A percentile compares a stretch with the other conserved stretches of the same genome.
These are phyloP conservation scores for Notholithocarpus densiflorus DNA, from an alignment of 306 rosid species.

Conservation along the genomic window DNA sequence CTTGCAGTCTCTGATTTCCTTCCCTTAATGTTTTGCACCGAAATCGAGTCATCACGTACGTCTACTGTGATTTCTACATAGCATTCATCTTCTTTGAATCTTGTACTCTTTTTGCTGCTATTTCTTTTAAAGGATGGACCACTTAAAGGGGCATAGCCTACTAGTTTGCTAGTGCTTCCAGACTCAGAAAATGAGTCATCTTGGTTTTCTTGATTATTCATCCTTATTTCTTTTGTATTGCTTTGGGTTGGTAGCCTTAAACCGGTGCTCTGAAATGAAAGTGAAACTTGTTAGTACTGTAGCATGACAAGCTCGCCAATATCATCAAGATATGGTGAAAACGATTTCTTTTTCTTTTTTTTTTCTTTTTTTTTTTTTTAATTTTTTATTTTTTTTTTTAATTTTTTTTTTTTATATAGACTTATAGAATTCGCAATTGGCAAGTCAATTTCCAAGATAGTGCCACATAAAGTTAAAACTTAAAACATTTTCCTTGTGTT, in stretches of 20 bases:
- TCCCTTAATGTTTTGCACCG: conserved; percentile 62
- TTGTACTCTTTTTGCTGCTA: conserved; percentile 48
- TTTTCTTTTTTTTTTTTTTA: too few species aligned
- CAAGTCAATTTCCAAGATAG: too few species aligned
- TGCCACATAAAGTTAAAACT: too few species aligned
- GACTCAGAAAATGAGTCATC: conserved; percentile 54
- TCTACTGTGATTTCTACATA: conserved; percentile 78
- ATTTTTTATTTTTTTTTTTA: too few species aligned
- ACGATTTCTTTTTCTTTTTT: too few species aligned
- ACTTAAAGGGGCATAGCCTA: conserved; percentile 63
- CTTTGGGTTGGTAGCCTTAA: neutral
- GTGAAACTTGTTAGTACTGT: too few species aligned
- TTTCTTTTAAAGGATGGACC: conserved; percentile 50
- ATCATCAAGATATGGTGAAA: too few species aligned
- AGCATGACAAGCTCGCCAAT: too few species aligned
- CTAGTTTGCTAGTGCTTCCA: conserved; percentile 39
- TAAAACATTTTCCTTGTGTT: too few species aligned
- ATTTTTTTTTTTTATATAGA: too few species aligned
- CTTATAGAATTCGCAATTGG: too few species aligned
- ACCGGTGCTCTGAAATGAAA: neutral
- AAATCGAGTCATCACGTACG: conserved; percentile 59
- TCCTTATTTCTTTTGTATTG: too few species aligned
- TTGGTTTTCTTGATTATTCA: conserved; percentile 66
- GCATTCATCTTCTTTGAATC: conserved; percentile 47
- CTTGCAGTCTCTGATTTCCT: conserved; percentile 65